Evolutionary conservation across 83 land plant genomes (phyloP), one percentile per base, ranked within the genome.

Genomic region (Picea mariana): DNA sequence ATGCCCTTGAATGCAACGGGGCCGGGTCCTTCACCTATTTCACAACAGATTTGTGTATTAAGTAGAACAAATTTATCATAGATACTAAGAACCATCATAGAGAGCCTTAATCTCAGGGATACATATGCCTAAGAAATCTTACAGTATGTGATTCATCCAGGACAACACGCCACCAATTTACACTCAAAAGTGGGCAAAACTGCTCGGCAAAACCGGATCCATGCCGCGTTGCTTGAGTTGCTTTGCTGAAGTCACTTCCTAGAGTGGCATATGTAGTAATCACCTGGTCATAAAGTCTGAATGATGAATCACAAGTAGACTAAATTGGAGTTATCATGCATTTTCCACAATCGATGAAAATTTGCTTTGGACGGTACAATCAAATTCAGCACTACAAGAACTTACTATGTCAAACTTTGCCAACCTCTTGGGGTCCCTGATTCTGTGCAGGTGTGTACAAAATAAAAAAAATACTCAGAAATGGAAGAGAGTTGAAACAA

Each of bases 221-320:
- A 79, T 87, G 89, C 17, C 89, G 69, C 17, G 89, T 87, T 47
- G 89, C 89, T 64, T 87, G 89, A 26, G 89, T 87, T 38, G 89
- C 89, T 76, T 87, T 87, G 82, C 89, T 87, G 81, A 87, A 87
- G 69, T 87, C 89, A 82, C 89, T 87, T 61, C 89, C 89, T 68
- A 87, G 81, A 26, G 89, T 87, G 26, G 89, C 89, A 77, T 87
- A 87, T 16, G 89, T 87, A 65, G 89, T 87, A 27, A 87, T 87
- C 15, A 87, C 87, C 89, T 87, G 87, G 75, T 52, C 69, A 11
- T 49, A 26, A 24, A 72, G 55, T 38, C 80, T 21, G 55, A 49
- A 49, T 49, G 12, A 49, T 49, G 12, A 79, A 80, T 12, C 42
- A 75, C 24, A 31, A 75, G 20, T 44, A 34, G 34, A 34, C 20